Evolutionary conservation across 2,329 filamentous ascomycete genomes (phyloP), one percentile per base, ranked within the genome.

Genomic region (Huntiella bhutanensis): DNA sequence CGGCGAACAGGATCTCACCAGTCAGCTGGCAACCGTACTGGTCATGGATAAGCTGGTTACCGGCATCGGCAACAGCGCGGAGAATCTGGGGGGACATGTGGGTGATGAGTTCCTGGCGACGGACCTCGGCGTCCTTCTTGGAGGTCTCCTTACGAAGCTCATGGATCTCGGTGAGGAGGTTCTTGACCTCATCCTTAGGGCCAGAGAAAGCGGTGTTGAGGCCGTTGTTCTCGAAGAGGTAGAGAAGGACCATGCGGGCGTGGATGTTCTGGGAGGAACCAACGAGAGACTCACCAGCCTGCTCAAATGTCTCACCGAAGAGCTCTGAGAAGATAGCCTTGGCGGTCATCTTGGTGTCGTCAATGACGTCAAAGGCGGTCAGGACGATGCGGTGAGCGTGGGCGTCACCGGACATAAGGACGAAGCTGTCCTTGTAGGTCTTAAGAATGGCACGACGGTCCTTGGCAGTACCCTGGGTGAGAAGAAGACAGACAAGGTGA

Each of bases 281-380:
- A 15, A 82, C 62, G 43, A 85, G 66, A 51, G 80, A 80, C 53
- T 80, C 72, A 2, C 70, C 64, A 33, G 76, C 67, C 48, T 70
- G 69, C 47, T 77, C 68, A 17, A 71, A 68, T 50, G 77, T 74
- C 56, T 83, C 82, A 52, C 79, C 82, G 13, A 95, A 64, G 10
- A 98, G 68, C 61, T 96, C 88, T 0, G 83, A 71, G 61, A 94
- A 85, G 53, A 98, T 82, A 32, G 82, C 71, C 64, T 93, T 96
- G 43, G 77, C 71, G 3, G 77, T 83, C 56, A 94, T 69, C 53
- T 92, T 87, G 7, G 91, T 98, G 59, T 98, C 91, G 55, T 98
- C 91, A 42, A 94, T 77, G 42, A 94, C 79, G 55, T 96, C 91
- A 58, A 87, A 86, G 1, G 85, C 84, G 1, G 86, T 72, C 47